Percentiles rank a stretch among this genome's conserved stretches.
phyloP scores from a whole-genome alignment of 1,284 basidiomycete species.

The Pseudozyma thailandica region DNA sequence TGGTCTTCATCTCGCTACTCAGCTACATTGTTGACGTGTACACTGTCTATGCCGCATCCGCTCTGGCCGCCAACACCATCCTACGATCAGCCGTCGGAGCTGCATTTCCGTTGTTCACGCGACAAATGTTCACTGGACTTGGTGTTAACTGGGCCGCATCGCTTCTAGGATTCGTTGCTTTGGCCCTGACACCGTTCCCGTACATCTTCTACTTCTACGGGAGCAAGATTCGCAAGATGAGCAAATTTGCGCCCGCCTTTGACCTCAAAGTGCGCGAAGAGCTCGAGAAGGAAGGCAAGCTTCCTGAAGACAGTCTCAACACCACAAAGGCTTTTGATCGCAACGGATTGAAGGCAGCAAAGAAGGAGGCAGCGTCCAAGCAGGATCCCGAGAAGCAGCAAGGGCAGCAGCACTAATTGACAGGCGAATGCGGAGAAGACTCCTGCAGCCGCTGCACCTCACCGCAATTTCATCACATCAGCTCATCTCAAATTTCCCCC shows the following conservation, averaged over 20 bases:
- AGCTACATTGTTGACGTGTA: constrained; percentile 69
- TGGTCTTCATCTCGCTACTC: constrained; percentile 75
- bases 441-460: neutral
- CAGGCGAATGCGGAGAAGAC: neutral
- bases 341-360: constrained; percentile 23
- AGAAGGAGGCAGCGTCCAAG: constrained; percentile 13
- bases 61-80: constrained; percentile 76
- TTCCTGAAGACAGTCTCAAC: constrained; percentile 45
- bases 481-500: no score
- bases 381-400: constrained; percentile 32
- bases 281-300: constrained; percentile 54
- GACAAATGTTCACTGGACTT: constrained; percentile 72
- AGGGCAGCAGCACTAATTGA: neutral
- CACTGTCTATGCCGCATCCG: constrained; percentile 71
- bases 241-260: constrained; percentile 67
- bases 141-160: constrained; percentile 80
- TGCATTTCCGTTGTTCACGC: constrained; percentile 70
- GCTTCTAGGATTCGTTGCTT: constrained; percentile 77
- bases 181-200: constrained; percentile 78
- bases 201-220: constrained; percentile 70
- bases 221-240: constrained; percentile 68
- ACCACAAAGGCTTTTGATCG: constrained; percentile 16
- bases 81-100: constrained; percentile 76
- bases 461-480: neutral
- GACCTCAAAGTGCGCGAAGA: constrained; percentile 57